These are phyloP conservation scores for Choiromyces venosus DNA, from an alignment of 495 filamentous ascomycete species.

Conservation along the genomic window DNA sequence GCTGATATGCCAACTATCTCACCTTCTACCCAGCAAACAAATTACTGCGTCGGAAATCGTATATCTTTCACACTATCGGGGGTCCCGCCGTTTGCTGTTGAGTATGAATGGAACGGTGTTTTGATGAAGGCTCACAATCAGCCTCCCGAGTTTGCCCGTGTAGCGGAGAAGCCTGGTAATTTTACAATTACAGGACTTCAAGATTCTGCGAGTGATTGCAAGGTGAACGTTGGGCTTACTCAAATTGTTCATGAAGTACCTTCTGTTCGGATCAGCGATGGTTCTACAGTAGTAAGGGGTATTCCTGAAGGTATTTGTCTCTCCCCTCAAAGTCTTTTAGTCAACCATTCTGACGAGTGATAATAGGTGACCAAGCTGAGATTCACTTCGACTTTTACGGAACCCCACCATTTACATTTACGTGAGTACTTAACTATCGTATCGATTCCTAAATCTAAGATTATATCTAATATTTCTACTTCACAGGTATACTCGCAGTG, in stretches of 20 bases:
- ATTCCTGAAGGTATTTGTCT: constrained; percentile 68
- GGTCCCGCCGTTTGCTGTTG: constrained; percentile 81
- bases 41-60: constrained; percentile 94
- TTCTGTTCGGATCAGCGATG: constrained; percentile 79
- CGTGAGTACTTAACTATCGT: constrained; percentile 48
- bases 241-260: constrained; percentile 87
- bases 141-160: constrained; percentile 75
- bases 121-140: constrained; percentile 70
- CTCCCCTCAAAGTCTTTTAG: background rate
- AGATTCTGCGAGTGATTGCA: constrained; percentile 77
- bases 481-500: constrained; percentile 72
- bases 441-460: background rate
- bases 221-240: constrained; percentile 65
- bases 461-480: constrained; percentile 1
- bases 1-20: constrained; percentile 88
- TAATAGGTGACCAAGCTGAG: constrained; percentile 67
- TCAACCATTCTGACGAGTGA: background rate
- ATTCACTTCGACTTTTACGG: constrained; percentile 91
- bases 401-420: constrained; percentile 95
- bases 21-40: constrained; percentile 70
- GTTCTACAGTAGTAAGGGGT: constrained; percentile 69
- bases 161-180: constrained; percentile 81
- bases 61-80: constrained; percentile 86
- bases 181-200: constrained; percentile 80
- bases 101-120: constrained; percentile 76